These are phyloP conservation scores for Termitomyces titanicus DNA, from an alignment of 768 basidiomycete species.

Conservation along the genomic window DNA sequence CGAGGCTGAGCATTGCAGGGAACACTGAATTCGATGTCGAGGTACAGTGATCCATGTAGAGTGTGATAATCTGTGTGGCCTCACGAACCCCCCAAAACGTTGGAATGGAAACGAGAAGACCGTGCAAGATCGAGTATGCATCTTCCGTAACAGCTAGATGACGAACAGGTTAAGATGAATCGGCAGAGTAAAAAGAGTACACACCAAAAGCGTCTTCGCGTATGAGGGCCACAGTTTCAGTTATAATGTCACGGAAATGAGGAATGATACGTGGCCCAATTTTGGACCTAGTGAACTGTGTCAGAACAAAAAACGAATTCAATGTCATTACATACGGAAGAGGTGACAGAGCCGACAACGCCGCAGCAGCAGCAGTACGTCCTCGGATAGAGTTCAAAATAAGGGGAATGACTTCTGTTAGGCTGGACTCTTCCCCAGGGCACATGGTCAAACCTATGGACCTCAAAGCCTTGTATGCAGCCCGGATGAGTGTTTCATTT, in stretches of 20 bases:
- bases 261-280: constrained; percentile 90
- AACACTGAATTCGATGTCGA: constrained; percentile 28
- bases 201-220: constrained; percentile 38
- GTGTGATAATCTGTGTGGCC: constrained; percentile 48
- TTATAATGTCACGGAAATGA: constrained; percentile 68
- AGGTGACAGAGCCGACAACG: constrained; percentile 52
- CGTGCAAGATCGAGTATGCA: constrained; percentile 50
- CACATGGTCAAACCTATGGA: constrained; percentile 55
- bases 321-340: constrained; percentile 49
- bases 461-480: constrained; percentile 59
- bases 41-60: constrained; percentile 48
- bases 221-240: constrained; percentile 49
- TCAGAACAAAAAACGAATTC: not conserved
- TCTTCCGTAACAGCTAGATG: constrained; percentile 28
- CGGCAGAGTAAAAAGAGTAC: constrained; percentile 1
- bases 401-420: constrained; percentile 58
- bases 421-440: constrained; percentile 60
- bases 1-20: constrained; percentile 38
- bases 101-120: constrained; percentile 72
- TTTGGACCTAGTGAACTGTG: constrained; percentile 44
- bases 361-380: constrained; percentile 32
- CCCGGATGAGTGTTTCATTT: constrained; percentile 34
- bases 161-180: not conserved
- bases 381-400: constrained; percentile 47
- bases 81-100: constrained; percentile 75